phyloP scores from a whole-genome alignment of 768 basidiomycete genomes.

The Phlebiopsis flavidoalba region DNA sequence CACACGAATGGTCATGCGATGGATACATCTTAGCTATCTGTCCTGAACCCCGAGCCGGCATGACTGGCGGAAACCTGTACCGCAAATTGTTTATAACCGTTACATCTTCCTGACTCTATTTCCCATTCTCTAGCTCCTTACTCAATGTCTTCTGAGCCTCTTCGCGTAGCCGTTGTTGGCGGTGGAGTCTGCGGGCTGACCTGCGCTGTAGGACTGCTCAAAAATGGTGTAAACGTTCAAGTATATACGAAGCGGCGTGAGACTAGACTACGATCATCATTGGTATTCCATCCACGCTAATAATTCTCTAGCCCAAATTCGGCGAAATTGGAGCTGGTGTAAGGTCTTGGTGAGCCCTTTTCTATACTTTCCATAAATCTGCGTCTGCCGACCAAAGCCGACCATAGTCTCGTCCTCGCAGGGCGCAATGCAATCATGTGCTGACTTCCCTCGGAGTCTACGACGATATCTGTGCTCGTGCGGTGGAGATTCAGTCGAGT shows the following conservation, averaged over 20 bases:
- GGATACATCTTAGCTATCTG: background rate
- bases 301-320: background rate
- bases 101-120: background rate
- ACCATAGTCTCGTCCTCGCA: too few relatives aligned
- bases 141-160: background rate
- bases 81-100: background rate
- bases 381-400: too few relatives aligned
- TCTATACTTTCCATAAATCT: too few relatives aligned
- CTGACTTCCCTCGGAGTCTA: slow-evolving; percentile 1
- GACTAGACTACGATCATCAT: background rate
- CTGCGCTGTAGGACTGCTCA: slow-evolving; percentile 1
- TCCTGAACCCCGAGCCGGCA: background rate
- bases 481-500: background rate
- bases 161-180: background rate
- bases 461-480: slow-evolving; percentile 2
- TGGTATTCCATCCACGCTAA: background rate
- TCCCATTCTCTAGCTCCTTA: background rate
- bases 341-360: background rate
- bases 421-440: slow-evolving; percentile 1
- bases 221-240: background rate
- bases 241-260: slow-evolving; percentile 8
- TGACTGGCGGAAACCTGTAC: background rate
- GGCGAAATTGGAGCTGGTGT: slow-evolving; percentile 6
- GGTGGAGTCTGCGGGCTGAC: slow-evolving; percentile 1
- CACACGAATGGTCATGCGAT: background rate